Evolutionary conservation across 805 yeast species (phyloP), one percentile per base, ranked within the genome.

Genomic region (Isabelozyma heimii): DNA sequence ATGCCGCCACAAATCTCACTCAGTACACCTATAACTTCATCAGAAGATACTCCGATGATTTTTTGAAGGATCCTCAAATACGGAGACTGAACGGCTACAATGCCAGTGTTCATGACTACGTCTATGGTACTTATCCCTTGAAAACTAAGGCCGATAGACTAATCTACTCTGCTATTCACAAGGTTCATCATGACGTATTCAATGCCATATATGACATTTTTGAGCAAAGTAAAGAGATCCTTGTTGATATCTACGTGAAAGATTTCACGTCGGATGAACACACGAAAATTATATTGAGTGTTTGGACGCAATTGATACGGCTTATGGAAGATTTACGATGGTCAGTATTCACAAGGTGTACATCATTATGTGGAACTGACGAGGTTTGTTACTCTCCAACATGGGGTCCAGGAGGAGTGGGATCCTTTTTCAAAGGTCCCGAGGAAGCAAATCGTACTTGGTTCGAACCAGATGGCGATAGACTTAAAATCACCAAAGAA

Each of bases 351-450:
- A 75, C 73, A 48, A 52, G 65, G 40, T 81, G 85, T 58, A 54
- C 69, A 0, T 46, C 57, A 2, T 60, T 56, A 4, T 82, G 87
- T 60, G 65, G 54, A 0, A 61, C 65, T 63, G 75, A 79, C 53
- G 82, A 79, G 52, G 57, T 80, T 2, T 83, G 87, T 53, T 81
- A 71, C 47, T 73, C 80, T 13, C 86, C 86, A 1, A 76, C 84
- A 0, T 81, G 86, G 86, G 68, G 87, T 76, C 86, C 85, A 2
- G 46, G 53, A 14, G 51, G 51, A 7, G 42, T 50, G 48, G 51
- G 52, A 9, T 16, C 35, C 13, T 26, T 26, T n/a, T 15, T 13
- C 15, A 16, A 28, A 24, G 44, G 44, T 8, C 12, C 10, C 8
- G 37, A 26, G 5, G 20, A 27, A 9, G 38, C 37, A 14, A 26